Percentiles rank a stretch among this genome's conserved stretches.
phyloP scores from a whole-genome alignment of 441 rosid species.

The Gossypium schwendimanii region DNA sequence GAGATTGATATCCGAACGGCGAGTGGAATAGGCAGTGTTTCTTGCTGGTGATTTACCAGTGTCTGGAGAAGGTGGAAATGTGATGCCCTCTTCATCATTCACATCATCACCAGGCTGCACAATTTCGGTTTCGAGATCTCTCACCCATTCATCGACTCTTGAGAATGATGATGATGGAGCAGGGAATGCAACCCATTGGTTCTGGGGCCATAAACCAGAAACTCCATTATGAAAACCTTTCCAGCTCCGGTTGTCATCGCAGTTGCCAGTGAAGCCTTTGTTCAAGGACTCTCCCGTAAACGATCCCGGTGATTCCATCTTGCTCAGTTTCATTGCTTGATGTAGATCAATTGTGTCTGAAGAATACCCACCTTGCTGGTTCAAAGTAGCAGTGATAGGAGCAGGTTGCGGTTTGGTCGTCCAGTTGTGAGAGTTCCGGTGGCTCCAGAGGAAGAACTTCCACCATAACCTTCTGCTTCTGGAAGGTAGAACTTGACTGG shows the following conservation, averaged over 20 bases:
- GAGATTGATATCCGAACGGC: constrained; percentile 32
- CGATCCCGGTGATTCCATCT: constrained; percentile 41
- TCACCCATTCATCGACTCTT: constrained; percentile 85
- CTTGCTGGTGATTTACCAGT: constrained; percentile 34
- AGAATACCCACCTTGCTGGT: constrained; percentile 72
- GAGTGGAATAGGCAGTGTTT: constrained; percentile 19
- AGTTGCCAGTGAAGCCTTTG: constrained; percentile 15
- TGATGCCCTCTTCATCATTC: constrained; percentile 22
- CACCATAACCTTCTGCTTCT: constrained; percentile 77
- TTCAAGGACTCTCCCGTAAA: constrained; percentile 37
- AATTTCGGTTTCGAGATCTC: constrained; percentile 39
- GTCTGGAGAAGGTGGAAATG: constrained; percentile 51
- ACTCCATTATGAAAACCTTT: constrained; percentile 28
- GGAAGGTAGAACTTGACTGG: constrained; percentile 87
- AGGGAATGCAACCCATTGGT: constrained; percentile 83
- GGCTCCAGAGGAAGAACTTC: constrained; percentile 94
- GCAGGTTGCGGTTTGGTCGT: constrained; percentile 31
- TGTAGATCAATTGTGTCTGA: constrained; percentile 68
- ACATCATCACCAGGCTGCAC: constrained; percentile 28
- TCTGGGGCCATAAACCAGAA: constrained; percentile 58
- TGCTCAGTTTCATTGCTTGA: constrained; percentile 26
- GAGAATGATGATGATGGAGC: constrained; percentile 50
- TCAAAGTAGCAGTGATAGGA: constrained; percentile 19
- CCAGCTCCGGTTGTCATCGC: constrained; percentile 33
- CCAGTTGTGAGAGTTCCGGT: constrained; percentile 57